Evolutionary conservation across 2,329 filamentous ascomycete genomes (phyloP), one percentile per base, ranked within the genome.

Genomic region (Xylariaceae sp.): DNA sequence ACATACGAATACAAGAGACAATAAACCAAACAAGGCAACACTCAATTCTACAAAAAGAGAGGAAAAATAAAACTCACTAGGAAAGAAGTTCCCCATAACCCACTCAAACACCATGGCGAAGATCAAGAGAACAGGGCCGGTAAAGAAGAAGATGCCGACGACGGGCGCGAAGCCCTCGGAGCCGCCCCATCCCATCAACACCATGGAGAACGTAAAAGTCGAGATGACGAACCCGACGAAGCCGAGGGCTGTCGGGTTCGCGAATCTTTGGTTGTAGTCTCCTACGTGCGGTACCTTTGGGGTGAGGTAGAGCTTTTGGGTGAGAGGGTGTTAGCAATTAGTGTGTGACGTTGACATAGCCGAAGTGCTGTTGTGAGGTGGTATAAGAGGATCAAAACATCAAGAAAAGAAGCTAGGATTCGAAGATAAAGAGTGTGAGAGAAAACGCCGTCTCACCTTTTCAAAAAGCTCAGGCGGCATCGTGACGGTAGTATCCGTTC

Each of bases 1-100:
- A n/a, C n/a, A n/a, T n/a, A n/a, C n/a, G n/a, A n/a, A n/a, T n/a
- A n/a, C n/a, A n/a, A n/a, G n/a, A n/a, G n/a, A n/a, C n/a, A n/a
- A n/a, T n/a, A n/a, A n/a, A n/a, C n/a, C n/a, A n/a, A n/a, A n/a
- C n/a, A n/a, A n/a, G n/a, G n/a, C n/a, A n/a, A n/a, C n/a, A n/a
- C n/a, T n/a, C n/a, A n/a, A n/a, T n/a, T n/a, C n/a, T n/a, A n/a
- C n/a, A 23, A 26, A 5, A 44, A 39, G 11, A 19, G 14, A n/a
- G 19, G 31, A 19, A 31, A 31, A 52, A 33, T 3, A 46, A 12
- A 28, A 58, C 61, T 50, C 26, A 63, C 61, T 82, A 2, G 76
- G 71, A 60, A 79, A 78, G 73, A 80, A 80, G 63, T 80, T 80
- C 5, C 76, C 77, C 74, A 79, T 78, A 41, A 83, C 76, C 79